These are phyloP conservation scores for Collybia nuda DNA, from an alignment of 768 basidiomycete genomes.

Conservation along the genomic window DNA sequence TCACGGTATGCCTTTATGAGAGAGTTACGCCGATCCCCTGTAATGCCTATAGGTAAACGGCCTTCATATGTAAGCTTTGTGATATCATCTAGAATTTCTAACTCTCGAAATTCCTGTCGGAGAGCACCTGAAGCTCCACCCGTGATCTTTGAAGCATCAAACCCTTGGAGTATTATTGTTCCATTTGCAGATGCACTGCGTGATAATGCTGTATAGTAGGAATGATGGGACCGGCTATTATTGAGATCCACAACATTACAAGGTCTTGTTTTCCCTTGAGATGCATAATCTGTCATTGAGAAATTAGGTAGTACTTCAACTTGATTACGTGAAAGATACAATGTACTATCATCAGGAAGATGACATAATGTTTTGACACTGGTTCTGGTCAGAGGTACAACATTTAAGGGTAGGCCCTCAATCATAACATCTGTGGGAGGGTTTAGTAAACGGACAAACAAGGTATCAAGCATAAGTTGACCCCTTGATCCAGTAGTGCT, in stretches of 20 bases:
- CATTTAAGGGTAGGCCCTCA: constrained; percentile 24
- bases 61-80: constrained; percentile 3
- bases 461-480: constrained; percentile 17
- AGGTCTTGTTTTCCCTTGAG: not conserved
- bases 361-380: constrained; percentile 17
- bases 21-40: not conserved
- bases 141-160: constrained; percentile 11
- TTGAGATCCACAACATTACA: not conserved
- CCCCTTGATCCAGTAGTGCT: not conserved
- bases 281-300: constrained; percentile 32
- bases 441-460: constrained; percentile 25
- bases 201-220: constrained; percentile 29
- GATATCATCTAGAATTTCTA: constrained; percentile 16
- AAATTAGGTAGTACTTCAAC: constrained; percentile 15
- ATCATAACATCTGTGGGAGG: constrained; percentile 20
- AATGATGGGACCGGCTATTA: constrained; percentile 13
- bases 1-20: not conserved
- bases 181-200: constrained; percentile 16
- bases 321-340: constrained; percentile 11
- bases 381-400: constrained; percentile 6
- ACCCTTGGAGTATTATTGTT: constrained; percentile 8
- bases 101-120: constrained; percentile 12
- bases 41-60: not conserved
- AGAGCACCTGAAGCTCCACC: constrained; percentile 9
- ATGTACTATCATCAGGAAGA: constrained; percentile 18